Conservation (phyloP, 2,329 filamentous ascomycete genomes). For the Alternaria longipes region DNA sequence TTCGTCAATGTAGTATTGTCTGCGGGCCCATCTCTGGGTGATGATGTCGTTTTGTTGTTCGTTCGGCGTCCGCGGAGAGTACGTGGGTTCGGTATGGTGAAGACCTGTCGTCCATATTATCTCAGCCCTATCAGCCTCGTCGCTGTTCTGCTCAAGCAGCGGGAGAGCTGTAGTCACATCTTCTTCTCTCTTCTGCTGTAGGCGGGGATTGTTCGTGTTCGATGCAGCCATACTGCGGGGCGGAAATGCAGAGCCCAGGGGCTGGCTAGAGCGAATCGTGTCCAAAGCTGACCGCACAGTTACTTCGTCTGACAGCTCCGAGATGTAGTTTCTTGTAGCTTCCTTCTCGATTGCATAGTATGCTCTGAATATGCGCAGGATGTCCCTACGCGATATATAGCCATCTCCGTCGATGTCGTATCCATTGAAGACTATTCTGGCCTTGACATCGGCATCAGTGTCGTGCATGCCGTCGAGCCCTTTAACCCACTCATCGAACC, state of each 20-base stretch:
- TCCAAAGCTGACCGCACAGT: constrained; percentile 63
- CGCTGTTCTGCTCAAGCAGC: constrained; percentile 37
- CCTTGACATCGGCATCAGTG: constrained; percentile 58
- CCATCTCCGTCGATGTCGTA: constrained; percentile 93
- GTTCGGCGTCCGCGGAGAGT: constrained; percentile 3
- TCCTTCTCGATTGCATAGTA: constrained; percentile 93
- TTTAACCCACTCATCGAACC: constrained; percentile 89
- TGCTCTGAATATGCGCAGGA: constrained; percentile 88
- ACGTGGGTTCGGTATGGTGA: constrained; percentile 12
- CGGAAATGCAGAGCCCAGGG: constrained; percentile 57
- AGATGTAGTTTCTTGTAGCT: constrained; percentile 82
- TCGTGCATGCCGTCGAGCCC: constrained; percentile 74
- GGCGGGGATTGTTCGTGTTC: constrained; percentile 18
- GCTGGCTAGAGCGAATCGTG: constrained; percentile 55
- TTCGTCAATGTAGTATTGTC: constrained; percentile 84
- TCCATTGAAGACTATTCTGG: constrained; percentile 75
- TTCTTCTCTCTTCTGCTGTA: constrained; percentile 46
- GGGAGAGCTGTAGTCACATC: constrained; percentile 41
- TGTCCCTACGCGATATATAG: constrained; percentile 84
- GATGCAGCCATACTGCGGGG: constrained; percentile 47
- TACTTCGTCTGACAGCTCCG: constrained; percentile 78
- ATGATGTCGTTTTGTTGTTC: constrained; percentile 38
- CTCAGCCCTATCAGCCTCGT: constrained; percentile 31
- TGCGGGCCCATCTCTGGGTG: constrained; percentile 76
- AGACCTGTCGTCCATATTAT: constrained; percentile 25